Evolutionary conservation across 176 grass and related monocot species (phyloP).

Genomic region (Puccinellia tenuiflora): DNA sequence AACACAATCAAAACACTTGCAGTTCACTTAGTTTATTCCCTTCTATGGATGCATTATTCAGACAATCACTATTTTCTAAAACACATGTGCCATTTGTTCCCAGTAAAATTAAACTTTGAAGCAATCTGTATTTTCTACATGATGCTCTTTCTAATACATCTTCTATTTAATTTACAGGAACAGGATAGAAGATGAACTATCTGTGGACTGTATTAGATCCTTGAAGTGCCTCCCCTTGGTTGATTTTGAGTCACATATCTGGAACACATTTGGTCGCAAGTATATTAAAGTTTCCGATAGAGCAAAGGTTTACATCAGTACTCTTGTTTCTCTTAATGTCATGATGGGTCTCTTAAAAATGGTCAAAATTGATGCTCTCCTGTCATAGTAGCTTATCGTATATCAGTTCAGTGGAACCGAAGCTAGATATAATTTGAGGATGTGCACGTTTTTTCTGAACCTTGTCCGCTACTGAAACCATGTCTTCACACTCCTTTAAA

Average conservation of each 20-base stretch:
- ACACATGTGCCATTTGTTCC: not conserved
- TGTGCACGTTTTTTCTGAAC: not conserved
- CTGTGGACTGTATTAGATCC: slow-evolving; percentile 32
- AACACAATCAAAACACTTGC: not conserved
- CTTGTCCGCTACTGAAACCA: not conserved
- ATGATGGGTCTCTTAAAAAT: not conserved
- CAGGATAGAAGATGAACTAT: slow-evolving; percentile 48
- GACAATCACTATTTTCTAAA: slow-evolving; percentile 8
- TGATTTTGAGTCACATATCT: slow-evolving; percentile 53
- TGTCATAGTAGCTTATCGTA: not conserved
- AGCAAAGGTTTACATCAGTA: slow-evolving; percentile 41
- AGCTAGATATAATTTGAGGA: not conserved
- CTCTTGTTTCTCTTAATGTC: not conserved
- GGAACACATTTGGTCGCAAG: slow-evolving; percentile 25
- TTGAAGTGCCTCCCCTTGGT: slow-evolving; percentile 36
- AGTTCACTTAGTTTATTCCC: not conserved
- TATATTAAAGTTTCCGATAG: slow-evolving; percentile 31
- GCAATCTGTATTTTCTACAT: not conserved
- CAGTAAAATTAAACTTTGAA: not conserved
- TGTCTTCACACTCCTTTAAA: not conserved
- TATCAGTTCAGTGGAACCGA: not conserved
- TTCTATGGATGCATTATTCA: not conserved
- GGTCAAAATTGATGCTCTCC: not conserved
- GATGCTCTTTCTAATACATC: not conserved
- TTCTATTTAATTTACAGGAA: slow-evolving; percentile 35